Evolutionary conservation across 345 rosid species (phyloP).

Genomic region (Boechera stricta): DNA sequence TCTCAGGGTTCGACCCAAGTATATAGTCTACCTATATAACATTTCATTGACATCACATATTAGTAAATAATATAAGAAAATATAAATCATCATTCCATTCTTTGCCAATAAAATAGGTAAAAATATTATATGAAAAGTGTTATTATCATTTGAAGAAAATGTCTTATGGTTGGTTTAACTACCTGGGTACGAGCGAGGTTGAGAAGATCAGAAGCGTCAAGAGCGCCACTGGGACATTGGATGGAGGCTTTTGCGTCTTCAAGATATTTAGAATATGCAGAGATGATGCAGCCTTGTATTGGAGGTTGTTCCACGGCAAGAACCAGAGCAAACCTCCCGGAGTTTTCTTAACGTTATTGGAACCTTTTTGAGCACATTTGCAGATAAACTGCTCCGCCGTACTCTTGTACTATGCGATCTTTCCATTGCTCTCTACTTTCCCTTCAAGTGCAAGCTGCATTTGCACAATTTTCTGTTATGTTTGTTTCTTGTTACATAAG

Average conservation of each 20-base stretch:
- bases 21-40: conserved; percentile 71
- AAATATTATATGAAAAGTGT: not conserved
- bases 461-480: not conserved
- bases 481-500: not conserved
- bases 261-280: conserved; percentile 54
- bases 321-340: conserved; percentile 72
- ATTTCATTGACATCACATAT: not conserved
- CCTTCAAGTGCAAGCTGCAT: conserved; percentile 72
- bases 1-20: conserved; percentile 80
- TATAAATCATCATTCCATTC: not conserved
- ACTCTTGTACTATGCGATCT: conserved; percentile 68
- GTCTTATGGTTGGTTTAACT: not conserved
- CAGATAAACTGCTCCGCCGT: conserved; percentile 92
- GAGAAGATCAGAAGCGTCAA: conserved; percentile 48
- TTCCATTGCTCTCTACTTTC: conserved; percentile 33
- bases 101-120: not conserved
- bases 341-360: conserved; percentile 45
- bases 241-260: conserved; percentile 45
- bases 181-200: conserved; percentile 41
- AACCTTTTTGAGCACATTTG: conserved; percentile 81
- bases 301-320: conserved; percentile 56
- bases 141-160: conserved; percentile 2
- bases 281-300: conserved; percentile 57
- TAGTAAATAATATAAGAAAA: conserved; percentile 5
- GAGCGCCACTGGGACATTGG: conserved; percentile 49